Evolutionary conservation across 768 basidiomycete species (phyloP), one percentile per base, ranked within the genome.

Genomic region (Clitopilus passeckerianus): DNA sequence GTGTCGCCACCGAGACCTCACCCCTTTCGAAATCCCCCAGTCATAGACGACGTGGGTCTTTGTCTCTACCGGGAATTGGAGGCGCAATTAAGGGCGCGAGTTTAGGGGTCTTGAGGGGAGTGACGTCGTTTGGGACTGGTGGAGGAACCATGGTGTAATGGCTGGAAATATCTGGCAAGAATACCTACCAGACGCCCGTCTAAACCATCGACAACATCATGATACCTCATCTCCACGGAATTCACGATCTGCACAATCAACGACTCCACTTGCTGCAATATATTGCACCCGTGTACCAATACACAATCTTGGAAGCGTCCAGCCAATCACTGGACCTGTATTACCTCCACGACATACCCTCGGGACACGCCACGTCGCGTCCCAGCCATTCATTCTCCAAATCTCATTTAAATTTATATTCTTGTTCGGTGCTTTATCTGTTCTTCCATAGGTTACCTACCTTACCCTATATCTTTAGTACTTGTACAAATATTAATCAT

Each of bases 41-140:
- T 16, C 30, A 34, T 22, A 27, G 60, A 14, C 63, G 60, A n/a
- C 59, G 58, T 16, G 57, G 63, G 7, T 64, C 65, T 8, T 58
- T 66, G 50, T 64, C 63, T 6, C 30, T 64, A 27, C 62, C 64
- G 23, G 56, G 46, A 2, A 58, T 66, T 7, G 61, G 60, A 54
- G 63, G 62, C 33, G 65, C 61, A 2, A 59, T 66, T 46, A 64
- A 61, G 23, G 65, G 63, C 23, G 61, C 65, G 16, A 35, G 65
- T 20, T 58, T 53, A 18, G 65, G 64, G 23, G 54, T 66, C 54
- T 56, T 64, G 34, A 61, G 57, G 46, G 65, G 65, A 30, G 65
- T 66, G 5, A 66, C 56, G 12, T 62, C 59, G 0, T 60, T 66
- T 55, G 55, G 59, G 1, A 56, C 61, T 5, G 57, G 65, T 18